Conservation (phyloP, 768 basidiomycete genomes). For the Amanita pseudoporphyria region DNA sequence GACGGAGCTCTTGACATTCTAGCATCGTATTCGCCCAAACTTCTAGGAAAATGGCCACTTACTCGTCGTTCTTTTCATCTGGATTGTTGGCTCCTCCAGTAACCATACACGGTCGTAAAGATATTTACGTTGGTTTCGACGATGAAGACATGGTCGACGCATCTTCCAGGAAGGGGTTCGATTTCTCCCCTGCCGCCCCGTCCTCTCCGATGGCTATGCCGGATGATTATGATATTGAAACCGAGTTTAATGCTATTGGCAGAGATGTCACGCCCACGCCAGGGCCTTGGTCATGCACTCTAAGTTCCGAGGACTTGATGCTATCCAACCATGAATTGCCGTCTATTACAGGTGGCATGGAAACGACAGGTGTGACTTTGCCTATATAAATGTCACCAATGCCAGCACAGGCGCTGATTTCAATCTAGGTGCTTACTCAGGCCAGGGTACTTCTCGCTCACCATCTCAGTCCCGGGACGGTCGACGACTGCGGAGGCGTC, state of each 20-base stretch:
- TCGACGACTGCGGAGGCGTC: constrained; percentile 47
- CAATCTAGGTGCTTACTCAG: neutral
- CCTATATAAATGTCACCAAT: constrained; percentile 12
- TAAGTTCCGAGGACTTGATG: neutral
- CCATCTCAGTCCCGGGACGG: constrained; percentile 3
- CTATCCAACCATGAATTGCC: neutral
- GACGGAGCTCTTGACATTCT: neutral
- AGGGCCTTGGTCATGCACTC: neutral
- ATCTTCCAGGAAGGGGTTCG: neutral
- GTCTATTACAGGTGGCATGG: neutral
- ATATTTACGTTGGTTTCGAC: no score
- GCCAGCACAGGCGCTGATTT: constrained; percentile 8
- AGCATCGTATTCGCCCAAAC: constrained; percentile 4
- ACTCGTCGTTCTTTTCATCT: constrained; percentile 64
- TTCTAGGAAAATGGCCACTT: constrained; percentile 26
- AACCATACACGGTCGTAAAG: neutral
- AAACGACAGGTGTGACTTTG: neutral
- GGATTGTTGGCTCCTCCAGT: constrained; percentile 47
- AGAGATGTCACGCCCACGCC: constrained; percentile 16
- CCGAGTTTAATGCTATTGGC: constrained; percentile 18
- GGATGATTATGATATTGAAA: constrained; percentile 27
- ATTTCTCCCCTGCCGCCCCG: constrained; percentile 13
- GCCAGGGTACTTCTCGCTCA: neutral
- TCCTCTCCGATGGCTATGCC: constrained; percentile 17
- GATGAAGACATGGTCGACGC: constrained; percentile 2